Conservation (phyloP, 495 filamentous ascomycete species). For the Amorphotheca resinae region DNA sequence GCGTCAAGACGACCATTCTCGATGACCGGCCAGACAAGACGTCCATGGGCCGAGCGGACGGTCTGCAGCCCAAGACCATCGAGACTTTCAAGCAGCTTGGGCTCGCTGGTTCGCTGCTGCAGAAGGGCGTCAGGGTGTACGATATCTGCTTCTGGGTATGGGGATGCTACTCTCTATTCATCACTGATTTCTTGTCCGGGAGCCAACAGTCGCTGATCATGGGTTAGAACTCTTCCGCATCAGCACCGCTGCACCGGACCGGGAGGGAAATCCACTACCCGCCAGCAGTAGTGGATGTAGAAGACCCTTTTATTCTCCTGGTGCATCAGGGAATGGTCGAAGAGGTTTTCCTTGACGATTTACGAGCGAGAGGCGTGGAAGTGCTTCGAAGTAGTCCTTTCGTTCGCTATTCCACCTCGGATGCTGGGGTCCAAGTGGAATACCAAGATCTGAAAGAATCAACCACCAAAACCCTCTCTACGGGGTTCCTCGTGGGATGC, state of each 20-base stretch:
- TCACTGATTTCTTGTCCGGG: not conserved
- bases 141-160: conserved; percentile 65
- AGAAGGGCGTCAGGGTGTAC: conserved; percentile 51
- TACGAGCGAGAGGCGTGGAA: conserved; percentile 41
- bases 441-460: conserved; percentile 1
- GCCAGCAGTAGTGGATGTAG: conserved; percentile 49
- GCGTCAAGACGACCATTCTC: conserved; percentile 26
- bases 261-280: conserved; percentile 43
- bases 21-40: conserved; percentile 36
- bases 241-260: conserved; percentile 36
- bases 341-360: conserved; percentile 50
- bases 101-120: conserved; percentile 48
- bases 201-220: conserved; percentile 15
- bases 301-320: conserved; percentile 58
- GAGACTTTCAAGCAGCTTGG: conserved; percentile 55
- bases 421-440: conserved; percentile 2
- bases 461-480: conserved; percentile 38
- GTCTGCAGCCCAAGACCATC: conserved; percentile 52
- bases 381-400: conserved; percentile 47
- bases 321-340: conserved; percentile 69
- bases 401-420: conserved; percentile 32
- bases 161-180: not conserved
- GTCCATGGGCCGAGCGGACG: conserved; percentile 40
- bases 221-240: conserved; percentile 29
- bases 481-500: conserved; percentile 61